Evolutionary conservation across 2,329 filamentous ascomycete genomes (phyloP).

Genomic region (Alternaria sp.): DNA sequence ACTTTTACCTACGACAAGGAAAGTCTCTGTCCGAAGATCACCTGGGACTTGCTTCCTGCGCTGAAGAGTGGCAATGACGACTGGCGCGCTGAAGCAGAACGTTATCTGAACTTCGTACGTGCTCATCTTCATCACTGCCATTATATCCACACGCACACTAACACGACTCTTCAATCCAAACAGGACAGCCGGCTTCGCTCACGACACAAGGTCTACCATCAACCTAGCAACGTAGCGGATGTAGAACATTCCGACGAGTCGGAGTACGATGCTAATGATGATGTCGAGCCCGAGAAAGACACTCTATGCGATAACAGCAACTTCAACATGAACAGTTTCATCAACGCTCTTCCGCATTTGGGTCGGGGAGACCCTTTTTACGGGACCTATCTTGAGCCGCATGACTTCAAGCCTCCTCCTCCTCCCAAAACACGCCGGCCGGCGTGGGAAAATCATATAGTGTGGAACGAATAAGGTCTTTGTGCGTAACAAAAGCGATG

Average conservation of each 20-base stretch:
- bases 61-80: neutral
- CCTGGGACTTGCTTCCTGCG: neutral
- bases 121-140: neutral
- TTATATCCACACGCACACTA: neutral
- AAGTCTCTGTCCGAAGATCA: neutral
- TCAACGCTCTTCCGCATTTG: neutral
- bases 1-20: neutral
- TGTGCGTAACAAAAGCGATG: neutral
- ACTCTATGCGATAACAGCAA: fast-evolving
- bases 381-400: neutral
- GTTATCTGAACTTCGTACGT: neutral
- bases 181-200: neutral
- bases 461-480: neutral
- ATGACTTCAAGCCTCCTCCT: neutral
- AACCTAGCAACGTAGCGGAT: neutral
- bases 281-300: neutral
- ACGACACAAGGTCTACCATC: neutral
- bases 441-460: neutral
- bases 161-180: neutral
- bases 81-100: neutral
- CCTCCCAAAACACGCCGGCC: neutral
- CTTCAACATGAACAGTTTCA: neutral
- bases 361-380: neutral
- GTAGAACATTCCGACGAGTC: neutral
- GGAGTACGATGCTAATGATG: neutral